Evolutionary conservation across 495 filamentous ascomycete genomes (phyloP).

Genomic region (Gamarada debralockiae): DNA sequence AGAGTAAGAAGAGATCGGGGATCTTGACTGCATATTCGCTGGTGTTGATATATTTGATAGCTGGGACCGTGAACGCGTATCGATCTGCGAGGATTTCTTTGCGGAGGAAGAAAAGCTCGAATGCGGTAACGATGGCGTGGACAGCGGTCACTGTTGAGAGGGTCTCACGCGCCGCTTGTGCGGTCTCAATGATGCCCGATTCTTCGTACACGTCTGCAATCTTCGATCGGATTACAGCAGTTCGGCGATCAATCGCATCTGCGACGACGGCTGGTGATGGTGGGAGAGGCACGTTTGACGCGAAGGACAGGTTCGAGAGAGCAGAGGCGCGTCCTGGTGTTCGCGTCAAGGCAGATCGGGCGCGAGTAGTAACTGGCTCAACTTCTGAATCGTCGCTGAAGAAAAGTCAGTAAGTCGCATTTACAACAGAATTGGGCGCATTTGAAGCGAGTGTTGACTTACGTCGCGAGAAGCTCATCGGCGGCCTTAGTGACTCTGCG

Average conservation of each 20-base stretch:
- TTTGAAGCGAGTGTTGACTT: constrained; percentile 7
- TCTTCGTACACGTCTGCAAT: constrained; percentile 44
- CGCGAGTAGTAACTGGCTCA: constrained; percentile 25
- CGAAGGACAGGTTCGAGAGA: constrained; percentile 30
- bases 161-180: constrained; percentile 59
- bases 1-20: constrained; percentile 78
- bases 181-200: constrained; percentile 47
- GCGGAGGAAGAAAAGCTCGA: constrained; percentile 60
- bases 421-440: constrained; percentile 2
- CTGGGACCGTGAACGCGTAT: constrained; percentile 67
- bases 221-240: constrained; percentile 55
- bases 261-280: constrained; percentile 82
- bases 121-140: constrained; percentile 56
- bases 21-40: constrained; percentile 51
- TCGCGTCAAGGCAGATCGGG: constrained; percentile 46
- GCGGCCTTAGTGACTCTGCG: constrained; percentile 43
- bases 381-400: constrained; percentile 35
- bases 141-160: constrained; percentile 65
- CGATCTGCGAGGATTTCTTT: constrained; percentile 60
- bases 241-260: constrained; percentile 74
- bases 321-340: constrained; percentile 55
- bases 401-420: constrained; percentile 8
- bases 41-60: constrained; percentile 48
- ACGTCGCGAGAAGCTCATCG: constrained; percentile 37
- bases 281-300: constrained; percentile 59